These are phyloP conservation scores for Geotrichum restrictum DNA, from an alignment of 1,139 yeast species.

Conservation along the genomic window DNA sequence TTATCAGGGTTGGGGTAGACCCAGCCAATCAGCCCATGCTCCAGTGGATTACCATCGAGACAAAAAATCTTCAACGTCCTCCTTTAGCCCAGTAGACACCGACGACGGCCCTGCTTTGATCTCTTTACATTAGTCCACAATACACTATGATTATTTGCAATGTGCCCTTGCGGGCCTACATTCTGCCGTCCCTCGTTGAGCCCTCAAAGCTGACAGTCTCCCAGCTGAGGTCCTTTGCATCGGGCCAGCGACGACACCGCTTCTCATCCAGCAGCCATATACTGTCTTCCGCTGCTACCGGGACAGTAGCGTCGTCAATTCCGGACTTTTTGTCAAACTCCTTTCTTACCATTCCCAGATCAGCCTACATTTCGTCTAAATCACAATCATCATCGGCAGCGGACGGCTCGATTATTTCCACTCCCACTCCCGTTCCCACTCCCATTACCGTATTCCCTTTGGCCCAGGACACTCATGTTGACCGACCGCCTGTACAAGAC, in stretches of 20 bases:
- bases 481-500: constrained; percentile 14
- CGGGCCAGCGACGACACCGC: constrained; percentile 5
- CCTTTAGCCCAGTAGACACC: background rate
- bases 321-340: constrained; percentile 9
- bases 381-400: background rate
- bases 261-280: constrained; percentile 8
- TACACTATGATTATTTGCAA: constrained; percentile 2
- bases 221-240: background rate
- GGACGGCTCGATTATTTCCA: constrained; percentile 3
- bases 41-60: background rate
- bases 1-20: background rate
- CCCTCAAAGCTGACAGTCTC: background rate
- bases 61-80: background rate
- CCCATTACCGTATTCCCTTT: background rate
- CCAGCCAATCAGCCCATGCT: constrained; percentile 1
- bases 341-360: constrained; percentile 8
- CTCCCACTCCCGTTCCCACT: constrained; percentile 14
- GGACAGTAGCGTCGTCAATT: background rate
- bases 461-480: background rate
- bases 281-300: constrained; percentile 3
- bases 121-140: no score
- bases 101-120: background rate
- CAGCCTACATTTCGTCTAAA: background rate
- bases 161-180: background rate
- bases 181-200: background rate